These are phyloP conservation scores for Termitomyces sp. DNA, from an alignment of 768 basidiomycete genomes.

Conservation along the genomic window DNA sequence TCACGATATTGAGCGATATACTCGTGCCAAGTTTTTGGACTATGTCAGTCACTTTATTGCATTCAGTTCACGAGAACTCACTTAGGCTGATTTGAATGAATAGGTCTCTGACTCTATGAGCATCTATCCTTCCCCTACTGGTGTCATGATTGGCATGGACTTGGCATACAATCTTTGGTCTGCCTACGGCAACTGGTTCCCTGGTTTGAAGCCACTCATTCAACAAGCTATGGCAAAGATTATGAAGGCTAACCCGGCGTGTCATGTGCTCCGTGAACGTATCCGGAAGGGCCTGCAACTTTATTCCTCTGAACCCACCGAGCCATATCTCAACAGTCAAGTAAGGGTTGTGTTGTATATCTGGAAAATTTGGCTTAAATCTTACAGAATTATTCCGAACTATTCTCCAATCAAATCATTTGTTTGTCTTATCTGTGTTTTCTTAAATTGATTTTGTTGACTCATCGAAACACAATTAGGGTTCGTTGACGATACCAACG, in stretches of 20 bases:
- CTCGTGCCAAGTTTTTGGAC: slow-evolving; percentile 98
- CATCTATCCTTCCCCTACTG: slow-evolving; percentile 98
- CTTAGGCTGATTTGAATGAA: not conserved
- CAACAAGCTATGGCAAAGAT: slow-evolving; percentile 99
- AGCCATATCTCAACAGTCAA: slow-evolving; percentile 98
- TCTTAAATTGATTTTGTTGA: not conserved
- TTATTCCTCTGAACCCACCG: slow-evolving; percentile 98
- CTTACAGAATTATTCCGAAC: slow-evolving; percentile 80
- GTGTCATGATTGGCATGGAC: slow-evolving; percentile 99
- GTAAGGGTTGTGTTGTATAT: slow-evolving; percentile 20
- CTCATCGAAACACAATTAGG: slow-evolving; percentile 29
- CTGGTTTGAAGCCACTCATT: slow-evolving; percentile 94
- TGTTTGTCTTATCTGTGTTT: slow-evolving; percentile 36
- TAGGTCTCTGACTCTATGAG: slow-evolving; percentile 96
- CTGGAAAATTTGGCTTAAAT: not conserved
- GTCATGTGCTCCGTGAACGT: slow-evolving; percentile 96
- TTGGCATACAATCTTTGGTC: slow-evolving; percentile 98
- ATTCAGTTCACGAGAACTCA: not conserved
- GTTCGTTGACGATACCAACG: slow-evolving; percentile 99
- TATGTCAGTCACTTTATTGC: slow-evolving; percentile 50
- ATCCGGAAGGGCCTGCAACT: slow-evolving; percentile 97
- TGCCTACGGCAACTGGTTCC: slow-evolving; percentile 99
- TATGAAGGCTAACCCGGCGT: slow-evolving; percentile 99
- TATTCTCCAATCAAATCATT: slow-evolving; percentile 98
- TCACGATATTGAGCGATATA: slow-evolving; percentile 98